Evolutionary conservation across 257 asterid genomes (phyloP), one percentile per base, ranked within the genome.

Genomic region (Nyctanthes arbortristis): DNA sequence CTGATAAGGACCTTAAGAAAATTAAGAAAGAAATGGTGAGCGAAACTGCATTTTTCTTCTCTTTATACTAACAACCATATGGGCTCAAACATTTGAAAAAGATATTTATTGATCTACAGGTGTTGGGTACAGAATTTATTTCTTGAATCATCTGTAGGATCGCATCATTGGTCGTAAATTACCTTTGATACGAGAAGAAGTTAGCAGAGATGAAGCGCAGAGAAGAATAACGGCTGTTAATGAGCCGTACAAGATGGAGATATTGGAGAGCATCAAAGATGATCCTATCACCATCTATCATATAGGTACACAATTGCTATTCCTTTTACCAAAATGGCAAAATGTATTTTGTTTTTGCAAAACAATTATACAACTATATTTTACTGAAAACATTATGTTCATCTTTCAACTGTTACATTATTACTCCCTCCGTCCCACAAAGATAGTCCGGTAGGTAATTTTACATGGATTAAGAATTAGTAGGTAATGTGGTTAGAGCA

Each of bases 11-110:
- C 81, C 87, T 93, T 77, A 93, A 85, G 92, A 87, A 76, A 80
- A 87, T 93, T 56, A 93, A 91, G 89, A 89, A 91, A 84, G 99
- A 93, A 83, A 93, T 93, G 99, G 99, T 91, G 74, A 83, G 85
- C 70, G 34, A 56, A 31, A 32, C 59, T 2, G 33, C 49, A 40
- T 20, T 5, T 39, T 43, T 61, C 25, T 39, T 40, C n/a, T 58
- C 47, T 28, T 56, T 59, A 20, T 29, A 72, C 22, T 61, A 13
- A n/a, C n/a, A 31, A 52, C 45, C 29, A 6, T 35, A 33, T 56
- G n/a, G 39, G 27, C 7, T 40, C 13, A 54, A 63, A 28, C n/a
- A 24, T 18, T 71, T 20, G 25, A 16, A 7, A 54, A 28, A n/a
- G n/a, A 35, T 35, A 35, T 35, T 35, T 35, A 1, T 35, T 35